Conservation (phyloP, 352 stramenopile genomes). For the Thraustochytrium sp. region DNA sequence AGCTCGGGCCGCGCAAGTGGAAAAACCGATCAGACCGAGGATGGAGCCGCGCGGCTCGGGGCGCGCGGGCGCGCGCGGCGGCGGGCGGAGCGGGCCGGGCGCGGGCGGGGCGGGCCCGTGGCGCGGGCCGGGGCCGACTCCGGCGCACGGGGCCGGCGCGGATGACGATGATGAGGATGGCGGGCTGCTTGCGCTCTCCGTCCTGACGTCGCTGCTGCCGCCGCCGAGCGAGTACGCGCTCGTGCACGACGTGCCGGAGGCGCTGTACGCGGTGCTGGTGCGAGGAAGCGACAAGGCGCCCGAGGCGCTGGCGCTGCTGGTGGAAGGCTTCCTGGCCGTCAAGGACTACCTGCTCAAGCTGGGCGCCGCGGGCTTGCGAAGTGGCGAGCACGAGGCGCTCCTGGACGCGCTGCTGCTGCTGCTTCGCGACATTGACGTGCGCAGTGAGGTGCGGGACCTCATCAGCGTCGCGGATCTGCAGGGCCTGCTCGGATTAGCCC, state of each 20-base stretch:
- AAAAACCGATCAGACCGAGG: too few species aligned
- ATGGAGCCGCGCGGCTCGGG: too few species aligned
- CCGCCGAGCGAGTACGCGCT: constrained; percentile 15
- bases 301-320: not conserved
- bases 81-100: too few species aligned
- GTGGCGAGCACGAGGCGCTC: constrained; percentile 13
- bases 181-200: not conserved
- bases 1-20: too few species aligned
- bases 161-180: not conserved
- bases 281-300: not conserved
- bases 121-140: too few species aligned
- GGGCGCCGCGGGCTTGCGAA: not conserved
- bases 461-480: not conserved
- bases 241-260: not conserved
- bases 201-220: constrained; percentile 31
- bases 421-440: not conserved
- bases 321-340: not conserved
- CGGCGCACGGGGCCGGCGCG: not conserved
- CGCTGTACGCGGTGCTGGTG: not conserved
- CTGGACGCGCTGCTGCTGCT: not conserved
- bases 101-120: too few species aligned
- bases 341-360: not conserved
- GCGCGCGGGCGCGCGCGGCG: too few species aligned
- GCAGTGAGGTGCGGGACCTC: constrained; percentile 3
- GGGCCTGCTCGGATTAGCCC: too few species aligned